These are phyloP conservation scores for Limtongia smithiae DNA, from an alignment of 805 yeast genomes.

Conservation along the genomic window DNA sequence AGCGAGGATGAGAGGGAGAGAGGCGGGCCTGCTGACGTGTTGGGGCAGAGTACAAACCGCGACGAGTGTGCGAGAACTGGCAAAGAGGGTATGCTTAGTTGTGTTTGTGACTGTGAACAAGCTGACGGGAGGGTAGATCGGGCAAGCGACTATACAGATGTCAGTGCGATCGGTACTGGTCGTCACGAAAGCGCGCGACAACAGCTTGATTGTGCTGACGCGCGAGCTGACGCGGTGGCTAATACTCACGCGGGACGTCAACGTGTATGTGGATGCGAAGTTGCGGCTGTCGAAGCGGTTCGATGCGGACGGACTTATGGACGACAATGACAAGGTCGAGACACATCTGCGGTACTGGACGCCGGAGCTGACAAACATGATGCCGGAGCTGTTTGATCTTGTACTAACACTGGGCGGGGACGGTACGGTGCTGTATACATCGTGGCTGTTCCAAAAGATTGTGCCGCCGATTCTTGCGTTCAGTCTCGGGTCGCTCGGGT, in stretches of 20 bases:
- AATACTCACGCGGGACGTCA: constrained; percentile 41
- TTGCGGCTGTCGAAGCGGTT: constrained; percentile 62
- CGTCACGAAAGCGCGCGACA: constrained; percentile 87
- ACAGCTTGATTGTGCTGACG: constrained; percentile 68
- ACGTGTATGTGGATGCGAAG: constrained; percentile 71
- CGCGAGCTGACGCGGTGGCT: constrained; percentile 80
- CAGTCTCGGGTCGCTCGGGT: constrained; percentile 85
- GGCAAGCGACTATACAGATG: constrained; percentile 46
- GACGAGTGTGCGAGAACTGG: constrained; percentile 34
- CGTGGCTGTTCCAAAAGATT: constrained; percentile 68
- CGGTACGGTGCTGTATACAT: constrained; percentile 88
- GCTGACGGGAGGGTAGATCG: constrained; percentile 18
- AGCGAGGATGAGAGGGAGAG: background rate
- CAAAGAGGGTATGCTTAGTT: constrained; percentile 26
- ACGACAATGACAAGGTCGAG: constrained; percentile 42
- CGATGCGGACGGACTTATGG: constrained; percentile 51
- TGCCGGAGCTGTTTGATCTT: constrained; percentile 52
- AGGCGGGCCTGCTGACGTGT: background rate
- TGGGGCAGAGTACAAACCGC: constrained; percentile 33
- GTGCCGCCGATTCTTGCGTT: constrained; percentile 83
- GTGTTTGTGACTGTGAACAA: background rate
- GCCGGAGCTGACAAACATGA: constrained; percentile 47
- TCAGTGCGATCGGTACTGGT: constrained; percentile 70
- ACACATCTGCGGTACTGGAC: constrained; percentile 65
- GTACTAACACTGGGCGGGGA: constrained; percentile 93